Percentiles rank a stretch among this genome's conserved stretches.
These are phyloP conservation scores for Aspergillus unguis DNA, from an alignment of 2,329 filamentous ascomycete genomes.

Conservation along the genomic window DNA sequence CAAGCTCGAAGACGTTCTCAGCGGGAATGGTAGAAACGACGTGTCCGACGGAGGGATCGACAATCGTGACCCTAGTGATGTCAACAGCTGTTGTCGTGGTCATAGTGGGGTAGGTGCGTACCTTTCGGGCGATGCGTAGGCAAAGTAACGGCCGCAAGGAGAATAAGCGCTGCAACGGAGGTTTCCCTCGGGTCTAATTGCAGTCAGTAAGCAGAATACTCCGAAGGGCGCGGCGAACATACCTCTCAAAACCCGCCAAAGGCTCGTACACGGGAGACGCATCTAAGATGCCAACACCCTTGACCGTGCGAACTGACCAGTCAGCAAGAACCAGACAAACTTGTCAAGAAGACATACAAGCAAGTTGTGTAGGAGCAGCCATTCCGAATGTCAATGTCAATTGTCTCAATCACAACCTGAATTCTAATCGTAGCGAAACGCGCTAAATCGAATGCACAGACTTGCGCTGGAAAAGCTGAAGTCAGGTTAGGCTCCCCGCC, in stretches of 20 bases:
- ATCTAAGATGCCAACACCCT: slow-evolving; percentile 91
- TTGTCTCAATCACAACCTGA: slow-evolving; percentile 11
- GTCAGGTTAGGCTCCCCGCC: slow-evolving; percentile 6
- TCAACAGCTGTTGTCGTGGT: slow-evolving; percentile 9
- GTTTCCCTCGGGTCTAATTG: slow-evolving; percentile 77
- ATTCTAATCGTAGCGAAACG: slow-evolving; percentile 7
- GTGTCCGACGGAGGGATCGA: slow-evolving; percentile 75
- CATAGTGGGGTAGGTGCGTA: slow-evolving; percentile 28
- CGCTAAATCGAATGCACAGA: background rate
- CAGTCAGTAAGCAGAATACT: slow-evolving; percentile 10
- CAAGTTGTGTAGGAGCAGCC: slow-evolving; percentile 90
- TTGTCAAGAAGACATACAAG: slow-evolving; percentile 55
- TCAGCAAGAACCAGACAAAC: slow-evolving; percentile 6
- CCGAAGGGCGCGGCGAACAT: background rate
- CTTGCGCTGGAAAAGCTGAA: slow-evolving; percentile 7
- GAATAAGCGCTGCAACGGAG: slow-evolving; percentile 94
- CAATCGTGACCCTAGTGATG: slow-evolving; percentile 65
- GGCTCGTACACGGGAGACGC: slow-evolving; percentile 83
- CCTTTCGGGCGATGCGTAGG: slow-evolving; percentile 83
- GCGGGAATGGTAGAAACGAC: slow-evolving; percentile 72
- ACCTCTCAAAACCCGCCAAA: slow-evolving; percentile 72
- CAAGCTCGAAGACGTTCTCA: slow-evolving; percentile 86
- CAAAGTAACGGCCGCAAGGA: slow-evolving; percentile 91
- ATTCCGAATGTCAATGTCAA: slow-evolving; percentile 48
- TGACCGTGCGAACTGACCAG: slow-evolving; percentile 76